Evolutionary conservation across 2,329 filamentous ascomycete genomes (phyloP).

Genomic region (Curvularia sp.): DNA sequence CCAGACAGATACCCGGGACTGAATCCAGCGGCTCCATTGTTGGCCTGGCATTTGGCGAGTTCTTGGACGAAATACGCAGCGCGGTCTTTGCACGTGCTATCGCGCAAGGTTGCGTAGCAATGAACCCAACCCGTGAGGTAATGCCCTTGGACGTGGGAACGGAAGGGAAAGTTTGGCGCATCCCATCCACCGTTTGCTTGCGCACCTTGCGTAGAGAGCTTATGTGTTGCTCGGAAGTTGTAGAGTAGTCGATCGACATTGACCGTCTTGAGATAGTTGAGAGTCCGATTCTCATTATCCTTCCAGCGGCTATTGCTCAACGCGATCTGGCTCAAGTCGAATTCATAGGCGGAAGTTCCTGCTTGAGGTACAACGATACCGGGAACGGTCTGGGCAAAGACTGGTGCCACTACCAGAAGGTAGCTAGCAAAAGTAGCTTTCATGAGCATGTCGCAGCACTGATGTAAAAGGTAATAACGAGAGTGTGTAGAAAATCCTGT

Average conservation of each 20-base stretch:
- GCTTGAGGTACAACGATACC: conserved; percentile 30
- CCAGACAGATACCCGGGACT: conserved; percentile 58
- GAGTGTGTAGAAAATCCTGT: not conserved
- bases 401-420: conserved; percentile 4
- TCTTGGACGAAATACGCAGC: conserved; percentile 57
- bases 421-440: not conserved
- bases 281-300: conserved; percentile 58
- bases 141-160: conserved; percentile 61
- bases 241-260: conserved; percentile 58
- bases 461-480: not conserved
- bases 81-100: conserved; percentile 55
- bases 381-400: conserved; percentile 13
- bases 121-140: conserved; percentile 60
- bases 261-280: conserved; percentile 57
- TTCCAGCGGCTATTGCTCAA: conserved; percentile 51
- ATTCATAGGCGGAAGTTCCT: conserved; percentile 48
- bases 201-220: conserved; percentile 57
- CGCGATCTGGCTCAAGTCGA: conserved; percentile 53
- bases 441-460: conserved; percentile 7
- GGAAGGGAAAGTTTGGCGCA: conserved; percentile 61
- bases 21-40: conserved; percentile 57
- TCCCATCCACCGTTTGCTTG: conserved; percentile 61
- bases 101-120: conserved; percentile 55
- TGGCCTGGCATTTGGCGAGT: conserved; percentile 60
- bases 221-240: conserved; percentile 58